A percentile compares a stretch with the other conserved stretches of the same genome.
Conservation (phyloP, 2,329 filamentous ascomycete genomes). For the Exophiala calicioides region DNA sequence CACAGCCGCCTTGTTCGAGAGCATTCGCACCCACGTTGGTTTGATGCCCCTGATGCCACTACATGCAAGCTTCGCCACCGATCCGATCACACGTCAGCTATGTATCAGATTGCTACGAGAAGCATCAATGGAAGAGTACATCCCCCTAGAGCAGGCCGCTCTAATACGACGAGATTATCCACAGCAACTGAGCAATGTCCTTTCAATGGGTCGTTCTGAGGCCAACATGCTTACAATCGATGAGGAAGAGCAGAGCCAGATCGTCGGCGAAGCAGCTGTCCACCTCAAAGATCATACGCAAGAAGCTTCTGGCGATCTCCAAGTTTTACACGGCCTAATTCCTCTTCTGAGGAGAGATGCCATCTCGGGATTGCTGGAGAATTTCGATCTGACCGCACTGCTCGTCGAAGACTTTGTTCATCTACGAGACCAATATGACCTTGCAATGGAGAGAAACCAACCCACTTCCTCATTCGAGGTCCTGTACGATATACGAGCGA, state of each 20-base stretch:
- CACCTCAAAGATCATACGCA: slow-evolving; percentile 18
- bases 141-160: slow-evolving; percentile 51
- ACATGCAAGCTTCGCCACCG: slow-evolving; percentile 9
- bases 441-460: slow-evolving; percentile 7
- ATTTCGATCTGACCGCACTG: slow-evolving; percentile 17
- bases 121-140: slow-evolving; percentile 59
- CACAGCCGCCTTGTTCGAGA: slow-evolving; percentile 58
- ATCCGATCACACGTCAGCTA: slow-evolving; percentile 41
- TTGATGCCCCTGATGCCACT: not conserved
- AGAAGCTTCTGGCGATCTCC: slow-evolving; percentile 22
- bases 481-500: slow-evolving; percentile 18
- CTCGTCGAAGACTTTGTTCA: slow-evolving; percentile 23
- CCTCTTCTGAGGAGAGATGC: slow-evolving; percentile 7
- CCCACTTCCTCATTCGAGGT: slow-evolving; percentile 14
- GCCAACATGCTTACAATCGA: slow-evolving; percentile 7
- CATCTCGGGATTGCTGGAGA: slow-evolving; percentile 4
- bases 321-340: slow-evolving; percentile 16
- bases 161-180: slow-evolving; percentile 30
- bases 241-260: slow-evolving; percentile 15
- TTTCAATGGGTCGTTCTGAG: slow-evolving; percentile 18
- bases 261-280: slow-evolving; percentile 16
- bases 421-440: slow-evolving; percentile 13
- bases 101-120: slow-evolving; percentile 71
- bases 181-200: slow-evolving; percentile 14
- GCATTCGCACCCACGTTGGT: slow-evolving; percentile 45